Conservation (phyloP, 106 monocot species). For the Dendrobium nobile region DNA sequence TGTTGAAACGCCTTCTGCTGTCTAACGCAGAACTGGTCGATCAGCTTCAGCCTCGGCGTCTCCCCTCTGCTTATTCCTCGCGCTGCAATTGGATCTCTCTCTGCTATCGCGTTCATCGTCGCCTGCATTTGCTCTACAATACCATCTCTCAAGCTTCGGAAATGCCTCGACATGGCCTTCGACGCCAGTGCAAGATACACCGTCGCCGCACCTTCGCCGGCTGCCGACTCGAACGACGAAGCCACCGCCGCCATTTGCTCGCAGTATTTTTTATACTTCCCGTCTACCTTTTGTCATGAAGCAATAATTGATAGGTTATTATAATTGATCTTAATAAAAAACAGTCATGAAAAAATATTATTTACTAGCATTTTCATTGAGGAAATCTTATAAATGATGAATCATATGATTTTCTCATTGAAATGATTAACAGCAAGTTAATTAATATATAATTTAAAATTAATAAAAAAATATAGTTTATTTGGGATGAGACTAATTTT, state of each 20-base stretch:
- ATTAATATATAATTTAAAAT: too few species aligned
- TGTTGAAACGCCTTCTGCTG: constrained; percentile 60
- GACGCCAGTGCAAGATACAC: constrained; percentile 71
- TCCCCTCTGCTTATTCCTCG: constrained; percentile 54
- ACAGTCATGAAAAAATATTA: too few species aligned
- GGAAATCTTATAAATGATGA: too few species aligned
- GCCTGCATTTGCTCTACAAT: constrained; percentile 56
- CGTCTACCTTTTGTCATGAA: constrained; percentile 45
- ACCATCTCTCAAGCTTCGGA: constrained; percentile 66
- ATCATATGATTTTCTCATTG: too few species aligned
- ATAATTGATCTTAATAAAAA: too few species aligned
- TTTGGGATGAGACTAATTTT: too few species aligned
- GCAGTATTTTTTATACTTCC: constrained; percentile 56
- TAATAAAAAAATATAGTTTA: too few species aligned
- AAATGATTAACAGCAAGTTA: too few species aligned
- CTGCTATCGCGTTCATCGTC: constrained; percentile 59
- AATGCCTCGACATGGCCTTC: constrained; percentile 85
- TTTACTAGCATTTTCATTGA: too few species aligned
- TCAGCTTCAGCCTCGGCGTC: constrained; percentile 71
- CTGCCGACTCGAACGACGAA: constrained; percentile 57
- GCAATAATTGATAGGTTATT: too few species aligned
- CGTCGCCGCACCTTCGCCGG: constrained; percentile 53
- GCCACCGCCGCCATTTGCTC: constrained; percentile 67
- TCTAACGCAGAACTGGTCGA: constrained; percentile 66
- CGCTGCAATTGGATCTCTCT: constrained; percentile 32